Evolutionary conservation across 352 stramenopile genomes (phyloP), one percentile per base, ranked within the genome.

Genomic region (Phytopythium montanum): DNA sequence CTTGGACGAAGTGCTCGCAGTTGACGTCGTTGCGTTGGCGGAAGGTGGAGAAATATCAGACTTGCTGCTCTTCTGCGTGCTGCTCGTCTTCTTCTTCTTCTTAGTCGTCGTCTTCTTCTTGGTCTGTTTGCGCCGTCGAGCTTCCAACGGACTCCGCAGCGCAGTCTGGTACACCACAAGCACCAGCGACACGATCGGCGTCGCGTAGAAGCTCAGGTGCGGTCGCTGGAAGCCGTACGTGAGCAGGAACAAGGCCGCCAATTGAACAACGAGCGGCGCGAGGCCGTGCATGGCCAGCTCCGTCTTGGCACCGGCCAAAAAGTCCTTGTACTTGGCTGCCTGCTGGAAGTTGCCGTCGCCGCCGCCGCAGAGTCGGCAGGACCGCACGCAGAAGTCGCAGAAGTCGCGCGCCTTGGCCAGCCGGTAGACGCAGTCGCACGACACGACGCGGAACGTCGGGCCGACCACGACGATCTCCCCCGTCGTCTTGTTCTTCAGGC

Each of bases 401-500:
- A 88, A 92, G 14, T 87, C 77, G 5, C 75, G 73, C 8, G 71
- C 75, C 25, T 66, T 75, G 28, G 81, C 64, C 42, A 87, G 88
- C 19, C 86, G 82, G 51, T 87, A 73, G n/a, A 93, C 84, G 41
- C 86, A 95, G 61, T 95, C 84, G 53, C 86, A 95, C 26, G 79
- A 74, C 3, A 94, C 79, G 53, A 94, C 86, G n/a, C 83, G 81
- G 65, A 93, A 95, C 10, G 72, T 93, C 31, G 82, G 77, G 0
- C 86, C 86, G 13, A 93, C 63, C 31, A 82, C 63, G 39, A 94
- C 81, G 16, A 86, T 56, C 23, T 88, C 84, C 4, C 69, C 64
- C 59, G 65, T 65, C 56, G 71, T 76, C 16, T 63, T 73, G 8
- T 62, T 65, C 29, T 65, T 52, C 53, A 90, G 60, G 1, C 76